Evolutionary conservation across 495 filamentous ascomycete genomes (phyloP), one percentile per base, ranked within the genome.

Genomic region (Viridothelium virens): DNA sequence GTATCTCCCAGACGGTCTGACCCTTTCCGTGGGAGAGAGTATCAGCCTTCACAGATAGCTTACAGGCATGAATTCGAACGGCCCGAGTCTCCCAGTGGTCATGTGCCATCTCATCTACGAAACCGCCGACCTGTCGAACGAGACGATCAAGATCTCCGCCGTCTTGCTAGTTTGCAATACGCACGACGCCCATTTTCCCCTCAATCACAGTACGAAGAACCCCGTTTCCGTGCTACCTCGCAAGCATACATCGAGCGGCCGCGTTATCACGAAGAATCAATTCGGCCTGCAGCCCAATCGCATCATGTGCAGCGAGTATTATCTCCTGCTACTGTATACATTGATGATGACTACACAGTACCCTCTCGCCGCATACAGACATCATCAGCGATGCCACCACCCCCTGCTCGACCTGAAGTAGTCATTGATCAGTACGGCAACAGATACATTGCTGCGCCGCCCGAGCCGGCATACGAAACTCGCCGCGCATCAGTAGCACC

Each of bases 161-260:
- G 86, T 56, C 79, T 88, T 6, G 84, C 84, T n/a, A 88, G 82
- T 69, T 63, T 78, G 46, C 78, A 79, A 69, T 70, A 79, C 63
- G 72, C 78, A 18, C 73, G 77, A 62, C 72, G 76, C 37, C 76
- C 74, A 7, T 63, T 66, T 25, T 76, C 76, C 38, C 74, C 74
- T 16, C 44, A 34, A 10, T 64, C 67, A 34, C 71, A 48, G 12
- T 71, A 69, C 38, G 50, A 64, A n/a, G 69, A 69, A 61, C 50
- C 63, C 71, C 53, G 79, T 62, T 65, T 80, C 56, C 83, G 86
- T 53, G 81, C 87, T 44, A 81, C 82, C 37, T 87, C 89, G 16
- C 86, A 89, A 71, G 78, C 83, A 3, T 77, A 86, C 39, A 73
- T 80, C 56, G 87, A 89, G 63, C 78, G 80, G 61, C 68, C 75